Evolutionary conservation across 176 grass and related monocot genomes (phyloP), one percentile per base, ranked within the genome.

Genomic region (Chloris gayana): DNA sequence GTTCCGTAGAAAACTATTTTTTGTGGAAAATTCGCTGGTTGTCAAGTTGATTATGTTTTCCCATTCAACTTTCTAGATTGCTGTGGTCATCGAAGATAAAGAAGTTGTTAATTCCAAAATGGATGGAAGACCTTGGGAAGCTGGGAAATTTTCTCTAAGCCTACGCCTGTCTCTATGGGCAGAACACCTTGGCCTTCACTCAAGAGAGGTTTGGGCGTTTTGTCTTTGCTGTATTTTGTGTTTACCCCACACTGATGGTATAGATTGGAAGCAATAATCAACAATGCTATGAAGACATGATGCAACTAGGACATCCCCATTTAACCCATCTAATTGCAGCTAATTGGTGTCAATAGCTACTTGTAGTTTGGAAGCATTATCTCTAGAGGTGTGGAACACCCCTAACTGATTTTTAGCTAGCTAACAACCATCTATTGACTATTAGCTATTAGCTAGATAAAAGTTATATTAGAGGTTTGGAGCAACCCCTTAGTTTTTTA

Each of bases 1-100:
- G 60, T 37, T 77, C 54, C 74, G 66, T 25, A 70, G 53, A 14
- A 57, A 71, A 70, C 37, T 14, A 0, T 35, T 83, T 83, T 14
- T 68, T 69, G n/a, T 14, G 26, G 32, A 73, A 57, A 79, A 24
- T 27, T 33, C 41, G 49, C 74, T 80, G 17, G 27, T 64, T 56
- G n/a, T 81, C 4, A 21, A 51, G 6, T 69, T 49, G 47, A n/a
- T 66, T 44, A 71, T 31, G 46, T 75, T 68, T 39, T 25, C 7
- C 12, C 51, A 9, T 77, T 42, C 4, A 11, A 82, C 66, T 47
- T 89, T 81, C 41, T 88, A 99, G 96, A 99, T 99, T 89, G 92
- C 90, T 79, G 90, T 98, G 62, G 83, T 98, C 65, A 88, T 98
- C 62, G 96, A 99, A 88, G 96, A 99, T 91, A 99, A 95, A 93